phyloP scores from a whole-genome alignment of 129 eudicot species.

The Escallonia rubra region DNA sequence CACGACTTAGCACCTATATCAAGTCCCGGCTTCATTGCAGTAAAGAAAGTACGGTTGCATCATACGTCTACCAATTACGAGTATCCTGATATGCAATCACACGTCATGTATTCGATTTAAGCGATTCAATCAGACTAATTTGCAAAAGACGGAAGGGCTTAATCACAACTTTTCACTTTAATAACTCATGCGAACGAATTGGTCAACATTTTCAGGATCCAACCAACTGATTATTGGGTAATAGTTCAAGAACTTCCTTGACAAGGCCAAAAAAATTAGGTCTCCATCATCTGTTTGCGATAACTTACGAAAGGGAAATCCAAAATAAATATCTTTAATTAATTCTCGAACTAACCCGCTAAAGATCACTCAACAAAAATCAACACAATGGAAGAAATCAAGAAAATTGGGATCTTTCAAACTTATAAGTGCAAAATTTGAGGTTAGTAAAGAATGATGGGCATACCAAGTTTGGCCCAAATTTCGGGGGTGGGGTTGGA shows the following conservation, averaged over 20 bases:
- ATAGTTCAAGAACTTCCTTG: not conserved
- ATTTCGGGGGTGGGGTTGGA: constrained; percentile 35
- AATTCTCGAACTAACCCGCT: not conserved
- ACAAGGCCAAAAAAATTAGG: not conserved
- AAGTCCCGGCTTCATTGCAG: too few species aligned
- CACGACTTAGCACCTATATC: too few species aligned
- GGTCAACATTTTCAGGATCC: not conserved
- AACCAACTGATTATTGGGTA: not conserved
- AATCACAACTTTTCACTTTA: not conserved
- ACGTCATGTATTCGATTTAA: too few species aligned
- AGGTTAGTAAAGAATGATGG: not conserved
- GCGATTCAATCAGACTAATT: too few species aligned
- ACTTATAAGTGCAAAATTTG: not conserved
- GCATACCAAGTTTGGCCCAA: constrained; percentile 72
- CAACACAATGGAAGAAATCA: not conserved
- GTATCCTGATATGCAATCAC: too few species aligned
- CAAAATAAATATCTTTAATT: not conserved
- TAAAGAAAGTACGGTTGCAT: too few species aligned
- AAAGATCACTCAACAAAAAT: not conserved
- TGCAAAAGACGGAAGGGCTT: not conserved
- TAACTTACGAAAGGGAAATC: not conserved
- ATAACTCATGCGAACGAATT: too few species aligned
- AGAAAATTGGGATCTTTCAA: not conserved
- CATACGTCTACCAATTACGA: too few species aligned
- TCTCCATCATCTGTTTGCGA: not conserved